Base-by-base conservation (phyloP, 768 basidiomycete species). In the Coprinopsis cinerea region DNA sequence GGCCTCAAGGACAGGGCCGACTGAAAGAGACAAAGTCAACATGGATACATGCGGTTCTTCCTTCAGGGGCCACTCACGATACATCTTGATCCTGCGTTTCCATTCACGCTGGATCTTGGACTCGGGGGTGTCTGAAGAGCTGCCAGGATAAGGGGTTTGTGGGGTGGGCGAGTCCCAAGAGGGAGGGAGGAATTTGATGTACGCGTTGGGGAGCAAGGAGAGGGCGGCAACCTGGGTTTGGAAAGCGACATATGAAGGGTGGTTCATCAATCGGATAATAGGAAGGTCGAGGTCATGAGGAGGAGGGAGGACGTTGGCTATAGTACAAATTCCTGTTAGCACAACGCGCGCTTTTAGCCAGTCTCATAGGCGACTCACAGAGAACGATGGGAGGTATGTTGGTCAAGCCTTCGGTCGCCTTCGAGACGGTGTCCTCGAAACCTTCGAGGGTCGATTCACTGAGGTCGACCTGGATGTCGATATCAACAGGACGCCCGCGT, bases 301-400 rank as follows among this genome's bases (percentile, higher is more conserved):
- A 30, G 90, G 90, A 37, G 88, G 90, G 9, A 92, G 73, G 35
- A 88, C 65, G 61, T 88, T 90, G 46, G 84, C 90, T 92, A 60
- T 40, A 42, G 22, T 11, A 44, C 30, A 40, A 44, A 46, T 54
- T 27, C 57, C 39, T 43, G 32, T 43, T 20, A 23, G 35, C 23
- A 9, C 44, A 41, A 18, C 10, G 18, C 20, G 30, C 43, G 44
- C 3, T 7, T 39, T 17, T 25, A 53, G 37, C 28, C 48, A 20
- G 35, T 15, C n/a, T 14, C 17, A 52, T 35, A 44, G 30, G 58
- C 9, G 18, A 67, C 79, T 55, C 60, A 88, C 89, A 82, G 35
- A 92, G 67, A 48, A 89, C 72, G 63, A 90, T 79, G 26, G 82
- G 74, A 3, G 77, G 72, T 1, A 74, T 62, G 57, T 72, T 66